phyloP scores from a whole-genome alignment of 306 rosid genomes.

The Pachyrhizus erosus region DNA sequence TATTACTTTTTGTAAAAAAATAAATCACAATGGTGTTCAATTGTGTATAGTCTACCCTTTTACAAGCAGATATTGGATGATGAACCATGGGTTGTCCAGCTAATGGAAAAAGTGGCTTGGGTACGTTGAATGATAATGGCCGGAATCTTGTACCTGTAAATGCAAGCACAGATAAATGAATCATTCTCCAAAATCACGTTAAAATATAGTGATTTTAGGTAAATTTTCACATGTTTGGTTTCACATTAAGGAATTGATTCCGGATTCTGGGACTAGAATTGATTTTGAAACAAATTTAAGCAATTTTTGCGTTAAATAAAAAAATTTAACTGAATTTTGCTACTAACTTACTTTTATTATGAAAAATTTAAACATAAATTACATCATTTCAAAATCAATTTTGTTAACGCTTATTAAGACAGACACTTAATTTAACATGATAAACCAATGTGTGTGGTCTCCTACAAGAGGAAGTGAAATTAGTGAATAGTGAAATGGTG shows the following conservation, averaged over 20 bases:
- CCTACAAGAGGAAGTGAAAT: background rate
- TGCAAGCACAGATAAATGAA: constrained; percentile 1
- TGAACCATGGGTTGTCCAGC: constrained; percentile 99
- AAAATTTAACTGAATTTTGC: background rate
- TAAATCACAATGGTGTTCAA: constrained; percentile 3
- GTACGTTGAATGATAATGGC: constrained; percentile 87
- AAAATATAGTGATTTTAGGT: background rate
- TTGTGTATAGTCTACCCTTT: constrained; percentile 68
- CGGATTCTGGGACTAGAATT: background rate
- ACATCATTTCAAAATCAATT: background rate
- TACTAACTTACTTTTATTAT: background rate
- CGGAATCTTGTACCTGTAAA: constrained; percentile 89
- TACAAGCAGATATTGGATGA: constrained; percentile 97
- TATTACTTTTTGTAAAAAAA: background rate
- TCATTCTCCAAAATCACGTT: background rate
- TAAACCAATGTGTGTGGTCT: background rate
- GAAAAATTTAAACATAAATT: background rate
- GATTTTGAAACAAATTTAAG: background rate
- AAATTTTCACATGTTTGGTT: background rate
- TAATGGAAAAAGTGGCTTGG: constrained; percentile 95
- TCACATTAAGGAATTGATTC: background rate
- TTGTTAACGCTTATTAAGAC: background rate
- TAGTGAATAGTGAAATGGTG: background rate
- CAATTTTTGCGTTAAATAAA: background rate
- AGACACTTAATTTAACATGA: background rate